Base-by-base conservation (phyloP, 768 basidiomycete genomes). In the Auriscalpium orientale region DNA sequence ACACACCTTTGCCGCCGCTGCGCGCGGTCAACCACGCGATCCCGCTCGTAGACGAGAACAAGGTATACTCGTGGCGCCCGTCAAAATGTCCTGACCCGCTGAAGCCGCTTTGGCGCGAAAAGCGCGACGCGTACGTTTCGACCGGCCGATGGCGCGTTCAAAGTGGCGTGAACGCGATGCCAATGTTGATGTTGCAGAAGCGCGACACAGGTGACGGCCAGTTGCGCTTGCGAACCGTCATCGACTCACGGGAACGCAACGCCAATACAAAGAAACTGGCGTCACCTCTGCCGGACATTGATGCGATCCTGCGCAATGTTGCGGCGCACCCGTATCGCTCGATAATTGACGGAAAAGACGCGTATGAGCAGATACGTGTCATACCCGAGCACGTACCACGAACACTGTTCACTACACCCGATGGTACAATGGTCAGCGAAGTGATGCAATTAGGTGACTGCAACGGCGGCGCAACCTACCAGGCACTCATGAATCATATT, bases 401-500 rank as follows among this genome's bases (percentile, higher is more conserved):
- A 0, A 70, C 71, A 0, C 55, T 69, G 1, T 68, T 74, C 47
- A 60, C 70, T 0, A 77, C 70, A 1, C 71, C 71, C n/a, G 70
- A 74, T 63, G 51, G 51, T 36, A 64, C 59, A 1, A 74, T 71
- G 56, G 35, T 73, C 1, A 76, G 74, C 21, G 55, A 63, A 3
- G 71, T 74, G 1, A 72, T 76, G 69, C 79, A 74, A 54, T 71
- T 74, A 45, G 76, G 75, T 0, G 71, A 80, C 51, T 75, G 73
- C 47, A 79, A 80, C 57, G 71, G 72, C 0, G 76, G 74, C 0
- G 65, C 74, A 0, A 81, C 76, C 0, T 81, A 77, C 53, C 79
- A 81, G 53, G 40, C 68, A 28, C 28, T 28, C 2, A 28, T 28
- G 28, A 0, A 58, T 80, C 0, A 77, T 2, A 67, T 78, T n/a